Percentiles rank a stretch among this genome's conserved stretches.
Evolutionary conservation across 768 basidiomycete genomes (phyloP).

Genomic region (Melanogaster broomeanus): DNA sequence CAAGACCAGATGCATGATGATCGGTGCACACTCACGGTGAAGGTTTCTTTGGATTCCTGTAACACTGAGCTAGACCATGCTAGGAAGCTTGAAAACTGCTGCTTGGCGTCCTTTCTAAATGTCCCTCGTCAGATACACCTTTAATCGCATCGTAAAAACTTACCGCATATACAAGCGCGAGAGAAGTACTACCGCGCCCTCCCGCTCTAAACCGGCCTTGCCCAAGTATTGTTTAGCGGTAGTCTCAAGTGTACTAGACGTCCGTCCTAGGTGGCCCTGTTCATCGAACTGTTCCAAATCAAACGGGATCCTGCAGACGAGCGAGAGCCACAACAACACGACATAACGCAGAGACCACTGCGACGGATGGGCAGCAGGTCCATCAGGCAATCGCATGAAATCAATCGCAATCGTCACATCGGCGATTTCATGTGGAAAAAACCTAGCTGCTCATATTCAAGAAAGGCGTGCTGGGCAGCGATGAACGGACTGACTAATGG

Average conservation of each 20-base stretch:
- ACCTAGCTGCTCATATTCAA: conserved; percentile 63
- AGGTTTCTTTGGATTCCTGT: conserved; percentile 41
- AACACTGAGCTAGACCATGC: conserved; percentile 45
- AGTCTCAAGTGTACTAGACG: conserved; percentile 56
- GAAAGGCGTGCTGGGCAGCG: conserved; percentile 5
- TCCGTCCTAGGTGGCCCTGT: conserved; percentile 47
- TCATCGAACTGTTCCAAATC: conserved; percentile 86
- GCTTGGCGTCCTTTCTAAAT: conserved; percentile 61
- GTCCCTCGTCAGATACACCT: conserved; percentile 10
- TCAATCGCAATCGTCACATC: conserved; percentile 77
- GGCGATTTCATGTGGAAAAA: conserved; percentile 89
- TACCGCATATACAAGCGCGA: conserved; percentile 82
- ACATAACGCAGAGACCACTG: conserved; percentile 87
- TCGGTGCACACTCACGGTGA: conserved; percentile 45
- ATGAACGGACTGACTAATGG: conserved; percentile 66
- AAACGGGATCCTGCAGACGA: conserved; percentile 94
- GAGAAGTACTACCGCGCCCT: conserved; percentile 79
- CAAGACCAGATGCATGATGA: not conserved
- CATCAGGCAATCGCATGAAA: conserved; percentile 54
- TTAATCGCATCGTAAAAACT: conserved; percentile 15
- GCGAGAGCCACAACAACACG: conserved; percentile 88
- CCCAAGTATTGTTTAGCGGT: conserved; percentile 58
- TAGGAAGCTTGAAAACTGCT: conserved; percentile 54
- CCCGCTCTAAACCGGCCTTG: conserved; percentile 81
- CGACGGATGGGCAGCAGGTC: conserved; percentile 39